A percentile compares a stretch with the other conserved stretches of the same genome.
Conservation (phyloP, 2,329 filamentous ascomycete genomes). For the Seiridium unicorne region DNA sequence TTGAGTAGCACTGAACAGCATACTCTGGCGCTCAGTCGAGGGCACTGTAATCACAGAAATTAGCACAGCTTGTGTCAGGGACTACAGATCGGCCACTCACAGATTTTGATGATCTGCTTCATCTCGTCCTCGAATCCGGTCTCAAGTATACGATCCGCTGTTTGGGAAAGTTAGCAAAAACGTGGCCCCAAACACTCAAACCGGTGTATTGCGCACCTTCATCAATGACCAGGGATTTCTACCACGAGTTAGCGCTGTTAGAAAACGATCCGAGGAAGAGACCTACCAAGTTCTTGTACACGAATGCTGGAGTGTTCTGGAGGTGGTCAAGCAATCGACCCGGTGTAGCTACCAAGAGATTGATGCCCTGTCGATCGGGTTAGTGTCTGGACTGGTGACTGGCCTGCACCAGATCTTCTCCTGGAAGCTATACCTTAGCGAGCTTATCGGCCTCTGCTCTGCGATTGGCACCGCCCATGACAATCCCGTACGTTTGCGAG, state of each 20-base stretch:
- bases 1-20: constrained; percentile 98
- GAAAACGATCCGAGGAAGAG: constrained; percentile 5
- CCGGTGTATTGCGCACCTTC: constrained; percentile 50
- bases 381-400: no score
- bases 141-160: constrained; percentile 84
- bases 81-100: constrained; percentile 58
- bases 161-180: no score
- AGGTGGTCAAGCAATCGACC: constrained; percentile 91
- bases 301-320: constrained; percentile 73
- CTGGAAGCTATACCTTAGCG: constrained; percentile 49
- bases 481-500: constrained; percentile 91
- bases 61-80: not conserved
- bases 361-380: constrained; percentile 60
- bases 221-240: constrained; percentile 85
- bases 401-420: no score
- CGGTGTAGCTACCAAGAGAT: constrained; percentile 90
- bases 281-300: constrained; percentile 49
- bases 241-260: not conserved
- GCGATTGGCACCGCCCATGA: constrained; percentile 91
- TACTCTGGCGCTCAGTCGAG: constrained; percentile 78
- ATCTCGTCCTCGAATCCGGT: constrained; percentile 99
- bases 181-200: no score
- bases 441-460: constrained; percentile 93
- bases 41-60: not conserved
- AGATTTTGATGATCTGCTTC: constrained; percentile 91